Base-by-base conservation (phyloP, 306 rosid genomes). In the Rosa rugosa region DNA sequence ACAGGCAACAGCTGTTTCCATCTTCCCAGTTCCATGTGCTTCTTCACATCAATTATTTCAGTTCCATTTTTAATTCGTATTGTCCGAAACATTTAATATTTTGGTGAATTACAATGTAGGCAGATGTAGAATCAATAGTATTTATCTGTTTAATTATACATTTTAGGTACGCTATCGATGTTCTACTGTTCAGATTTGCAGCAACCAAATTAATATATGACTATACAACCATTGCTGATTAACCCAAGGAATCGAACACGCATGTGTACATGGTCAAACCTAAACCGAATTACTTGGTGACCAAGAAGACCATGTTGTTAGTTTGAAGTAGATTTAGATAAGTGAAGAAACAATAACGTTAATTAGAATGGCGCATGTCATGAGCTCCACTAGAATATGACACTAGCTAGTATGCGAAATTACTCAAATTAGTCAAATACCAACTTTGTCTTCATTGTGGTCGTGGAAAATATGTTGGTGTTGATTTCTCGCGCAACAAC, bases 1-100 rank as follows among this genome's bases (percentile, higher is more conserved):
- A 76, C 41, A 64, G 8, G 45, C n/a, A 18, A 64, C 89, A 85
- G 85, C 80, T 90, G 84, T 66, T 66, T 76, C 76, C 75, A 75
- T 71, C 77, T 59, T 18, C 76, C 89, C 79, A 68, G 38, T 53
- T 76, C 64, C 79, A 80, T 66, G 71, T 80, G 83, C 60, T 44
- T 23, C 71, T 23, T 34, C 63, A 44, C 70, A 22, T 73, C 40
- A 74, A 65, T 17, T 20, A 63, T 18, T 49, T 25, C 53, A 25
- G 13, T 59, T 54, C 14, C 5, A 17, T 42, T 51, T 80, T 65
- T 38, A 8, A 25, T 69, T 45, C 34, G 4, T 23, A 41, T 40
- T 0, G 23, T 23, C 25, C 17, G 38, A 20, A 18, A 59, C 36
- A 59, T 59, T 59, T 59, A 59, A 8, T 38, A 54, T 54, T 68